Evolutionary conservation across 345 rosid genomes (phyloP).

Genomic region (Syzygium grande): DNA sequence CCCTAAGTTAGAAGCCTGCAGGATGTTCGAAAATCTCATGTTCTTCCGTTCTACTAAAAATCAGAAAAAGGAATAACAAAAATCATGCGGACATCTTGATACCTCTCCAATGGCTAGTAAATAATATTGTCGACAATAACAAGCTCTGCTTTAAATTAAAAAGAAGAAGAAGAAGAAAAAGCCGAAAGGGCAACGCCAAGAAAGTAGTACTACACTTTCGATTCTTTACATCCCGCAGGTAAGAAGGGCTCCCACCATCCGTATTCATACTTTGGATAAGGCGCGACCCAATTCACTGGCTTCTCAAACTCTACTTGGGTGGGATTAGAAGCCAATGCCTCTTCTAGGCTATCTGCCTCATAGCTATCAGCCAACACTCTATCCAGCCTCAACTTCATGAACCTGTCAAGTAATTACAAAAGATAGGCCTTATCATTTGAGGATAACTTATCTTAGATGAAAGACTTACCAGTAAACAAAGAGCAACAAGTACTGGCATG

Average conservation of each 20-base stretch:
- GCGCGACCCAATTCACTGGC: constrained; percentile 89
- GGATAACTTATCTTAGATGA: not conserved
- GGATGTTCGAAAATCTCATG: not conserved
- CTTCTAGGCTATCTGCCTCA: constrained; percentile 60
- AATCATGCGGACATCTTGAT: not conserved
- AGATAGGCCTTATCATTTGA: not conserved
- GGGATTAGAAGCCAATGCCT: constrained; percentile 79
- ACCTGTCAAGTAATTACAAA: constrained; percentile 33
- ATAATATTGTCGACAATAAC: not conserved
- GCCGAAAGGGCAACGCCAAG: not conserved
- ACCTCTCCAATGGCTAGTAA: not conserved
- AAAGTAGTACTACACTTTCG: constrained; percentile 28
- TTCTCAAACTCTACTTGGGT: constrained; percentile 56
- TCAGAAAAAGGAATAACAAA: not conserved
- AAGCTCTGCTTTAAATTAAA: not conserved
- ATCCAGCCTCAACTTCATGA: constrained; percentile 94
- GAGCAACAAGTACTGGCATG: not conserved
- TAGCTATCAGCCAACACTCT: constrained; percentile 72
- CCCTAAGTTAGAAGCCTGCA: not conserved
- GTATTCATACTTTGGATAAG: constrained; percentile 79
- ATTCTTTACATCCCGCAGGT: constrained; percentile 40
- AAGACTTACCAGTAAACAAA: not conserved
- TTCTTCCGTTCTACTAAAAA: not conserved
- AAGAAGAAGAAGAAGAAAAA: not conserved
- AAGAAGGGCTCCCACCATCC: constrained; percentile 97